A percentile compares a stretch with the other conserved stretches of the same genome.
These are phyloP conservation scores for Huiozyma sinensis DNA, from an alignment of 805 yeast species.

Conservation along the genomic window DNA sequence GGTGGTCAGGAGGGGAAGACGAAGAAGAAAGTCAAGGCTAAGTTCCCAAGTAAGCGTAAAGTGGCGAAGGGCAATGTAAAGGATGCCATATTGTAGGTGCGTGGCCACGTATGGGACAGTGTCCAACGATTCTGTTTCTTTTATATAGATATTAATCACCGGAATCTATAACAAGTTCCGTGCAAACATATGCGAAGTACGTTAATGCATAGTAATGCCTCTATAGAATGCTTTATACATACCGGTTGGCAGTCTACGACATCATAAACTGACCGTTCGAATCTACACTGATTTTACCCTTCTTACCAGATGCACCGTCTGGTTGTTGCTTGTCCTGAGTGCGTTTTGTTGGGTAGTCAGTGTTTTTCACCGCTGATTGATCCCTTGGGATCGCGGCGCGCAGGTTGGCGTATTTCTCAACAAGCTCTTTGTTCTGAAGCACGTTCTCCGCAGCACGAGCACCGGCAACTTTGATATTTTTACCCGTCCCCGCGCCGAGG, in stretches of 20 bases:
- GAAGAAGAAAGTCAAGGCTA: conserved; percentile 12
- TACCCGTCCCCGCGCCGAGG: conserved; percentile 64
- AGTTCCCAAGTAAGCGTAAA: conserved; percentile 10
- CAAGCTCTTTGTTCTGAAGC: conserved; percentile 41
- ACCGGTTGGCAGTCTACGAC: too few species aligned
- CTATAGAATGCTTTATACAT: too few species aligned
- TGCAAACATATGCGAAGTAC: too few species aligned
- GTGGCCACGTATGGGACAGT: too few species aligned
- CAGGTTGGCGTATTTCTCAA: conserved; percentile 52
- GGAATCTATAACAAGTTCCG: too few species aligned
- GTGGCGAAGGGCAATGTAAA: neutral
- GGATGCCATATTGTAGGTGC: too few species aligned
- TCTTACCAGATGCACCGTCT: neutral
- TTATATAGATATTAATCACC: too few species aligned
- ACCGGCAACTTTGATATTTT: conserved; percentile 67
- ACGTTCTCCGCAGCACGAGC: conserved; percentile 78
- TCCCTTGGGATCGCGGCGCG: conserved; percentile 45
- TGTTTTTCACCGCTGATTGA: conserved; percentile 19
- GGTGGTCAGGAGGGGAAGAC: neutral
- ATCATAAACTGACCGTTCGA: conserved; percentile 7
- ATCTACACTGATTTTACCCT: conserved; percentile 1
- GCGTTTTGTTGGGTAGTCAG: neutral
- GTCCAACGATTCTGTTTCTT: too few species aligned
- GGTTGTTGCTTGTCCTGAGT: neutral
- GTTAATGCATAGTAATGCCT: too few species aligned